Evolutionary conservation across 768 basidiomycete species (phyloP).

Genomic region (Exidia glandulosa): DNA sequence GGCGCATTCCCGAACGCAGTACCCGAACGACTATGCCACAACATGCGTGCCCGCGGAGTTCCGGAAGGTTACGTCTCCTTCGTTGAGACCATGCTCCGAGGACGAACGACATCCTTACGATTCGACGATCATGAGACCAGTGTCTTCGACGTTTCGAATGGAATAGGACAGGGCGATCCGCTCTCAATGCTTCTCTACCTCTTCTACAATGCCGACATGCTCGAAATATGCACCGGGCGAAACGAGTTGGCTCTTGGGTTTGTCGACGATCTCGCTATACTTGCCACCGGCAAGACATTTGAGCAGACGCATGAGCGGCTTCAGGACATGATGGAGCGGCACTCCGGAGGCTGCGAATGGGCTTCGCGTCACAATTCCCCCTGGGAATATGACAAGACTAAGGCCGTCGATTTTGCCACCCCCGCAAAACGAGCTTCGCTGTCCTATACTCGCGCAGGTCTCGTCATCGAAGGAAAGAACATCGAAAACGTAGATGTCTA

Average conservation of each 20-base stretch:
- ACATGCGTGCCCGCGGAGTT: slow-evolving; percentile 13
- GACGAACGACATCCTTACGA: slow-evolving; percentile 10
- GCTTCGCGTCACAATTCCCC: slow-evolving; percentile 12
- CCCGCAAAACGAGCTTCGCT: too few species aligned
- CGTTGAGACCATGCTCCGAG: slow-evolving; percentile 9
- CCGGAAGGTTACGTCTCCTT: slow-evolving; percentile 15
- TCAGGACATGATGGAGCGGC: too few species aligned
- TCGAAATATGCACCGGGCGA: too few species aligned
- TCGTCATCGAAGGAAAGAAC: slow-evolving; percentile 18
- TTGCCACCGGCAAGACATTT: too few species aligned
- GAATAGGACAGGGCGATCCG: slow-evolving; percentile 1
- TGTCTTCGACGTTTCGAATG: slow-evolving; percentile 3
- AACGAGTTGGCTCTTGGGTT: too few species aligned
- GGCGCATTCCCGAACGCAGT: too few species aligned
- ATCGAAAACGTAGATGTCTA: neutral
- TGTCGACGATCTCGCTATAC: too few species aligned
- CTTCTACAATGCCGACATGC: slow-evolving; percentile 4
- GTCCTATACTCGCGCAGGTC: slow-evolving; percentile 12
- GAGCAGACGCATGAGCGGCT: too few species aligned
- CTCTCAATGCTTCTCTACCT: slow-evolving; percentile 5
- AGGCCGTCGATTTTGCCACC: slow-evolving; percentile 16
- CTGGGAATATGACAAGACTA: slow-evolving; percentile 23
- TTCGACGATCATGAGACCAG: slow-evolving; percentile 20
- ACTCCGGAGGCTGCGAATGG: slow-evolving; percentile 12
- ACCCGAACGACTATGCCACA: slow-evolving; percentile 11